Percentiles rank a stretch among this genome's conserved stretches.
Evolutionary conservation across 1,284 basidiomycete species (phyloP).

Genomic region (Afroboletus lepidellus): DNA sequence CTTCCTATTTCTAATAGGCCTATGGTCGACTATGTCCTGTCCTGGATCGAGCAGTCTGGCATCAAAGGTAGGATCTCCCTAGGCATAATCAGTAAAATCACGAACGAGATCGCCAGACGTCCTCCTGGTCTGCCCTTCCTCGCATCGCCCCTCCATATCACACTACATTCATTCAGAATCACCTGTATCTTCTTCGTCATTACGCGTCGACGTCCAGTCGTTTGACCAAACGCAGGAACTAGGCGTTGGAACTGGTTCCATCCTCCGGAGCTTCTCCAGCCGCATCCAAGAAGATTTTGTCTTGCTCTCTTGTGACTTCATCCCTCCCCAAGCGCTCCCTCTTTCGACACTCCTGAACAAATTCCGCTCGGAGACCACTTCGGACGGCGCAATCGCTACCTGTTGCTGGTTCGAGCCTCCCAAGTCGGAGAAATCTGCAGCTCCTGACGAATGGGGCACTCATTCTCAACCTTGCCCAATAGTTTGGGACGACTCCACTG

Average conservation of each 20-base stretch:
- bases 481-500: constrained; percentile 62
- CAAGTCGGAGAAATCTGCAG: constrained; percentile 52
- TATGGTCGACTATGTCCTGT: constrained; percentile 80
- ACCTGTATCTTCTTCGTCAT: constrained; percentile 52
- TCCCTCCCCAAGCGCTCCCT: constrained; percentile 71
- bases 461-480: constrained; percentile 47
- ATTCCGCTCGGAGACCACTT: constrained; percentile 69
- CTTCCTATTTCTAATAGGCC: constrained; percentile 86
- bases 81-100: constrained; percentile 7
- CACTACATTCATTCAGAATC: constrained; percentile 77
- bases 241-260: constrained; percentile 63
- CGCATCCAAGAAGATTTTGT: constrained; percentile 83
- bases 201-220: constrained; percentile 72
- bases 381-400: constrained; percentile 71
- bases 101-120: constrained; percentile 56
- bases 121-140: constrained; percentile 78
- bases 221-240: constrained; percentile 70
- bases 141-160: constrained; percentile 71
- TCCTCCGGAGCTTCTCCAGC: constrained; percentile 66
- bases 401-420: constrained; percentile 71
- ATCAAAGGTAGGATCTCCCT: constrained; percentile 63
- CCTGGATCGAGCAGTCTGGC: constrained; percentile 86
- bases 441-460: constrained; percentile 66
- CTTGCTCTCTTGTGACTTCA: constrained; percentile 88
- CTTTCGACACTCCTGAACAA: constrained; percentile 75